These are phyloP conservation scores for Hordeum marinum DNA, from an alignment of 176 grass and related monocot species.

Conservation along the genomic window DNA sequence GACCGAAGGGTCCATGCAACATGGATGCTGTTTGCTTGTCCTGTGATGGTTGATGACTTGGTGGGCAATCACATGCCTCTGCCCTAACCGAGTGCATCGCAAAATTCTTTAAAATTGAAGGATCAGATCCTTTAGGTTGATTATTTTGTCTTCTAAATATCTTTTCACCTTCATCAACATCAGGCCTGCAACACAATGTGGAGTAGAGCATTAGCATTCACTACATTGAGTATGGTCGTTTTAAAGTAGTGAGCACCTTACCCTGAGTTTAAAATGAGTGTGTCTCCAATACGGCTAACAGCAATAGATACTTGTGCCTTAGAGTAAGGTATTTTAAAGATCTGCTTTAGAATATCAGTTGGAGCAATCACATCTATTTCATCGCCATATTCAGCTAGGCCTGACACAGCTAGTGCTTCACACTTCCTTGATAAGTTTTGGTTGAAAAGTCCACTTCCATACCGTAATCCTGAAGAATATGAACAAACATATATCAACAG, in stretches of 20 bases:
- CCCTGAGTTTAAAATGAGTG: conserved; percentile 93
- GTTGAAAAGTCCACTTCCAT: conserved; percentile 55
- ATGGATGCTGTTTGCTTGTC: conserved; percentile 54
- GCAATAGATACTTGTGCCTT: conserved; percentile 94
- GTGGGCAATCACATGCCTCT: conserved; percentile 97
- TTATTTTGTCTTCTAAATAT: conserved; percentile 83
- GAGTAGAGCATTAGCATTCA: conserved; percentile 7
- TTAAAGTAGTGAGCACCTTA: conserved; percentile 26
- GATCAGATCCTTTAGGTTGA: conserved; percentile 74
- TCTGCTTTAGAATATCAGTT: conserved; percentile 94
- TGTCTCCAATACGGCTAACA: conserved; percentile 88
- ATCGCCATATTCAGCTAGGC: conserved; percentile 77
- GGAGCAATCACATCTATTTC: conserved; percentile 94
- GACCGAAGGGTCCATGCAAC: conserved; percentile 55
- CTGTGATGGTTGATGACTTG: conserved; percentile 70
- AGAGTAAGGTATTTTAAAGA: conserved; percentile 96
- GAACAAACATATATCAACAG: not conserved
- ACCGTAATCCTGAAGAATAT: conserved; percentile 55
- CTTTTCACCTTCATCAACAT: conserved; percentile 98
- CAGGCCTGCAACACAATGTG: conserved; percentile 51
- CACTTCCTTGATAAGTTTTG: conserved; percentile 97
- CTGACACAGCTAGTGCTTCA: conserved; percentile 87
- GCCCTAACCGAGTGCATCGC: conserved; percentile 97
- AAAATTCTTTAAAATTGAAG: conserved; percentile 95
- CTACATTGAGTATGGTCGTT: not conserved